Base-by-base conservation (phyloP, 345 rosid species). In the Hibiscus tridactylites region DNA sequence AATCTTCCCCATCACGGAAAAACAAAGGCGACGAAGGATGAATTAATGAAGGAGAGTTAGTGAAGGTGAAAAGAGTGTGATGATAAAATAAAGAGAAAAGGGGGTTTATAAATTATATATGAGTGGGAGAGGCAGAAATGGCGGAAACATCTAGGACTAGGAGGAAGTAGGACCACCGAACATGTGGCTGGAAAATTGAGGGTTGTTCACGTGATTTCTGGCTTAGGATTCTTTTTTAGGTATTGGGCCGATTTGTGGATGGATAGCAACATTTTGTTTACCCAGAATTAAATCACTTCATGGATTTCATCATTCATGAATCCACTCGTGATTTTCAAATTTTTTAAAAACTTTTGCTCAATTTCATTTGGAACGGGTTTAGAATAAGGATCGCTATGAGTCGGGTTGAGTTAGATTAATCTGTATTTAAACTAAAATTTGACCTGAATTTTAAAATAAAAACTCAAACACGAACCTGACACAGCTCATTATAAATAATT, bases 1-100 rank as follows among this genome's bases (percentile, higher is more conserved):
- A 75, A 89, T 72, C 84, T 89, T 87, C 37, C 68, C 88, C 88
- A 85, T 85, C 57, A 28, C 53, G 8, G 11, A 66, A 47, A 15
- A 46, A 58, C 35, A 58, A 58, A 26, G 33, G 59, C 28, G 11
- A 19, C 28, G 26, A 54, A 54, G 0, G 7, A 54, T 2, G 58
- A 42, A 50, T 3, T 16, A 16, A 61, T 2, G n/a, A 8, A 56
- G 15, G 16, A 16, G 8, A 50, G n/a, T 0, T 21, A 1, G 9
- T 28, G 53, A 13, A 9, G 19, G 3, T 17, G 16, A 5, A n/a
- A 50, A 15, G 5, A 6, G 58, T 3, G 57, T 10, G 8, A 5
- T 5, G 29, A 50, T 1, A 33, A 47, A 68, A 4, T 42, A 28
- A 33, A 12, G 69, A 19, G 19, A 16, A 4, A 57, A 2, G 2